phyloP scores from a whole-genome alignment of 768 basidiomycete genomes.

The Sistotremastrum suecicum region DNA sequence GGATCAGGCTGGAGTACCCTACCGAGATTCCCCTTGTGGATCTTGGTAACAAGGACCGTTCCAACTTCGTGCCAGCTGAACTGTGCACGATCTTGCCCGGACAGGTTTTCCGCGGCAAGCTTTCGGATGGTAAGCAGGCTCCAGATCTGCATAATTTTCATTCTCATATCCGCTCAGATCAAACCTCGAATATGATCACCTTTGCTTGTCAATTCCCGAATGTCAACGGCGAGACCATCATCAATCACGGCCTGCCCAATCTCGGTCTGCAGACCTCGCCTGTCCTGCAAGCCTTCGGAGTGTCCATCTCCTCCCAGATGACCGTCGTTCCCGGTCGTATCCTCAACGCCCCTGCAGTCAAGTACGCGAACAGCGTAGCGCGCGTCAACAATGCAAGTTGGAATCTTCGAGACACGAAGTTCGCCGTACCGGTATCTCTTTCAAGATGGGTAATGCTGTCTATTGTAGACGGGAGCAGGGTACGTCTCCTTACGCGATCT shows the following conservation, averaged over 20 bases:
- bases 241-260: conserved; percentile 37
- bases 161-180: conserved; percentile 11
- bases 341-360: conserved; percentile 41
- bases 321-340: conserved; percentile 49
- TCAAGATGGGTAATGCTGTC: conserved; percentile 56
- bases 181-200: conserved; percentile 59
- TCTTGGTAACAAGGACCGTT: conserved; percentile 32
- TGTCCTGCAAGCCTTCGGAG: conserved; percentile 39
- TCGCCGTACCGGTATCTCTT: conserved; percentile 40
- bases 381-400: conserved; percentile 47
- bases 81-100: conserved; percentile 46
- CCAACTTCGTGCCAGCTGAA: conserved; percentile 49
- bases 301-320: conserved; percentile 46
- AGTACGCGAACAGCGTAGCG: conserved; percentile 29
- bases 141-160: too few relatives aligned
- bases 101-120: conserved; percentile 38
- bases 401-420: conserved; percentile 61
- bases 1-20: conserved; percentile 33
- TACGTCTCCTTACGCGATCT: too few relatives aligned
- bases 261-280: conserved; percentile 29
- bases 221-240: conserved; percentile 43
- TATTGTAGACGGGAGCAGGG: conserved; percentile 34
- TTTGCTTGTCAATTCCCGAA: conserved; percentile 50
- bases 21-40: conserved; percentile 42
- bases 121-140: conserved; percentile 23